phyloP scores from a whole-genome alignment of 495 filamentous ascomycete genomes.

The Neurospora sp. region DNA sequence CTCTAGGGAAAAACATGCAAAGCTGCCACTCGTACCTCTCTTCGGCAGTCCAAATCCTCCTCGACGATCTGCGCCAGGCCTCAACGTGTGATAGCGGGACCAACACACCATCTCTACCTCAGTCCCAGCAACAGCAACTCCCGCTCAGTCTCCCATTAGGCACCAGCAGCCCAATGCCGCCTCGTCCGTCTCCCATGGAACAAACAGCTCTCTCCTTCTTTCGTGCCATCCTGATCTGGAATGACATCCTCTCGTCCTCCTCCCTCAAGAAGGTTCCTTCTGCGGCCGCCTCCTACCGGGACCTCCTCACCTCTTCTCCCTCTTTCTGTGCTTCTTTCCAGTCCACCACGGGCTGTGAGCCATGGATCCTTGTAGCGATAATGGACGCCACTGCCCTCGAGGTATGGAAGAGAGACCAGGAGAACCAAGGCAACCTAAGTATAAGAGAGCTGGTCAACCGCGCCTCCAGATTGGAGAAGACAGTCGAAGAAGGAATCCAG shows the following conservation, averaged over 20 bases:
- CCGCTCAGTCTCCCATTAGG: not conserved
- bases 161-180: not conserved
- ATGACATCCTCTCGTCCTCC: conserved; percentile 1
- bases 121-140: not conserved
- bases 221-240: conserved; percentile 1
- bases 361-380: not conserved
- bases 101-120: not conserved
- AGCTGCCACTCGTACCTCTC: conserved; percentile 5
- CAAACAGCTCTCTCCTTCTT: not conserved
- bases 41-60: not conserved
- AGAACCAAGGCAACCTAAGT: not conserved
- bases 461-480: not conserved
- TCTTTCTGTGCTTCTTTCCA: not conserved
- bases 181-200: not conserved
- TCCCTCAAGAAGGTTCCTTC: not conserved
- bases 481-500: not conserved
- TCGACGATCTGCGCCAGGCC: not conserved
- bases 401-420: not conserved
- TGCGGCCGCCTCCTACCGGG: not conserved
- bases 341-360: not conserved
- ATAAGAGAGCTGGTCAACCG: not conserved
- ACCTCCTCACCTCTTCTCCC: not conserved
- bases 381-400: not conserved
- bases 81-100: not conserved
- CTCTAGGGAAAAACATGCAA: conserved; percentile 4